Evolutionary conservation across 768 basidiomycete species (phyloP).

Genomic region (Lentinula boryana): DNA sequence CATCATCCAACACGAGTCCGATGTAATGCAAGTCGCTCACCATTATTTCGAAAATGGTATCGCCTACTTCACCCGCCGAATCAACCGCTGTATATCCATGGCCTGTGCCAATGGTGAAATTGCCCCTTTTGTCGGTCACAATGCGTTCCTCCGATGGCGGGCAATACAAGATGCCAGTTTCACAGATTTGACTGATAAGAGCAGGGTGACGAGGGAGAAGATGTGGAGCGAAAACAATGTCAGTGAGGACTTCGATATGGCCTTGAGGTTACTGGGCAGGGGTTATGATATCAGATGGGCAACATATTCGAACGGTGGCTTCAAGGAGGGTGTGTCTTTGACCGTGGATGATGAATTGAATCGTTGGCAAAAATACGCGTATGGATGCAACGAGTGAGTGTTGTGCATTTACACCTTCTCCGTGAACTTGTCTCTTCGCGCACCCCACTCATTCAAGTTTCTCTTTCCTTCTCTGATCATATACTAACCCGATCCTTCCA

Average conservation of each 20-base stretch:
- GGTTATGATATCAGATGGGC: slow-evolving; percentile 76
- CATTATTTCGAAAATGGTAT: slow-evolving; percentile 91
- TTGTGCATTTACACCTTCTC: slow-evolving; percentile 40
- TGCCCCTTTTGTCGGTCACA: slow-evolving; percentile 80
- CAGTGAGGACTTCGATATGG: slow-evolving; percentile 59
- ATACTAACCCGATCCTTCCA: slow-evolving; percentile 12
- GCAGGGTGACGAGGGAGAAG: slow-evolving; percentile 34
- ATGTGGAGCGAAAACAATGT: slow-evolving; percentile 59
- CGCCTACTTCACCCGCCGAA: slow-evolving; percentile 75
- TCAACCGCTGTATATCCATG: slow-evolving; percentile 71
- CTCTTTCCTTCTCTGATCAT: slow-evolving; percentile 20
- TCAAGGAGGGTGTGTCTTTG: slow-evolving; percentile 88
- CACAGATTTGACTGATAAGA: slow-evolving; percentile 56
- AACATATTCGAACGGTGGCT: slow-evolving; percentile 77
- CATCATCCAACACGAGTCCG: slow-evolving; percentile 84
- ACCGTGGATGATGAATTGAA: slow-evolving; percentile 87
- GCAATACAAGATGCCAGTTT: slow-evolving; percentile 83
- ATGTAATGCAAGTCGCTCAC: slow-evolving; percentile 80
- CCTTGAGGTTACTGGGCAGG: slow-evolving; percentile 50
- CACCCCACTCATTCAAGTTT: slow-evolving; percentile 8
- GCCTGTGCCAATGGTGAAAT: slow-evolving; percentile 79
- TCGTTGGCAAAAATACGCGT: slow-evolving; percentile 79
- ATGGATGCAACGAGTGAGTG: slow-evolving; percentile 57
- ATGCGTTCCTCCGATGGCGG: slow-evolving; percentile 83
- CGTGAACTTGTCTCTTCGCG: slow-evolving; percentile 27